These are phyloP conservation scores for Brassica napus DNA, from an alignment of 345 rosid species.

Conservation along the genomic window Da-Ae NC_063450.1:45540501-45541000, in stretches of 20 bases:
- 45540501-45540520: neutral
- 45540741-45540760: neutral
- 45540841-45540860: neutral
- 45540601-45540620: constrained; percentile 94
- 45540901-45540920: neutral
- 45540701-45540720: constrained; percentile 75
- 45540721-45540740: constrained; percentile 72
- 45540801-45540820: neutral
- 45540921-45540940: neutral
- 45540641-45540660: constrained; percentile 90
- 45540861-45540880: constrained; percentile 31
- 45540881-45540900: constrained; percentile 24
- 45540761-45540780: neutral
- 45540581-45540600: constrained; percentile 85
- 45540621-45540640: constrained; percentile 96
- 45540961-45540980: neutral
- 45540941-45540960: neutral
- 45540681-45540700: constrained; percentile 71
- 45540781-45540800: neutral
- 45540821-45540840: constrained; percentile 3
- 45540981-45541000: constrained; percentile 64
- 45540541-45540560: constrained; percentile 45
- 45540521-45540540: neutral
- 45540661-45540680: constrained; percentile 72
- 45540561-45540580: constrained; percentile 89